Evolutionary conservation across 2,329 filamentous ascomycete species (phyloP), one percentile per base, ranked within the genome.

Genomic region (Penicillium sp.): DNA sequence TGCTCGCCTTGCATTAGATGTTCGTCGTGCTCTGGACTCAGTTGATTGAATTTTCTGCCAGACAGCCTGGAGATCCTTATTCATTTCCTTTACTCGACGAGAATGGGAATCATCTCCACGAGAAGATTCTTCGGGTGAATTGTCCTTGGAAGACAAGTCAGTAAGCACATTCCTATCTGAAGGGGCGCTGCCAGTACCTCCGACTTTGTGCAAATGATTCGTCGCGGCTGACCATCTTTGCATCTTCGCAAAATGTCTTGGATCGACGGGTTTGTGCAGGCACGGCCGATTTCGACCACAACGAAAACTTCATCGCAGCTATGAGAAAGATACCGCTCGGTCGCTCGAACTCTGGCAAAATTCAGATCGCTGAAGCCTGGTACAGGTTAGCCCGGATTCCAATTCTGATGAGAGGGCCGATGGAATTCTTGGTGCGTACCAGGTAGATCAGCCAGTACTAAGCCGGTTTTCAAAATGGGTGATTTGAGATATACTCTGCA

Each of bases 221-320:
- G 19, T 49, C 37, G 47, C 3, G 39, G 49, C 22, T 59, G 53
- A 9, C 29, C 24, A 11, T 14, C 11, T 16, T 35, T 50, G 24
- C 57, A 59, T 49, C 50, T 51, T 43, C 29, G 19, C 2, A 50
- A 29, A 19, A 57, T 49, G 11, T 59, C 47, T 10, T 19, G 26
- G 4, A 59, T 11, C 1, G 57, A 59, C 8, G 21, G 22, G 16
- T 52, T n/a, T 39, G 48, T 50, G 3, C 6, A 16, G 22, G 8
- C 19, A 42, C 48, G 19, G 4, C 0, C 9, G 14, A 56, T 56
- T 1, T 35, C n/a, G 4, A 27, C 51, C 2, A 57, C 57, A 16
- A 59, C 39, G 31, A 59, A 59, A 2, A 59, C 47, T 21, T 59
- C 57, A 49, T 56, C 54, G 13, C 57, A 59, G 3, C 45, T 24